phyloP scores from a whole-genome alignment of 2,329 filamentous ascomycete species.

The Penicillium brevicompactum region DNA sequence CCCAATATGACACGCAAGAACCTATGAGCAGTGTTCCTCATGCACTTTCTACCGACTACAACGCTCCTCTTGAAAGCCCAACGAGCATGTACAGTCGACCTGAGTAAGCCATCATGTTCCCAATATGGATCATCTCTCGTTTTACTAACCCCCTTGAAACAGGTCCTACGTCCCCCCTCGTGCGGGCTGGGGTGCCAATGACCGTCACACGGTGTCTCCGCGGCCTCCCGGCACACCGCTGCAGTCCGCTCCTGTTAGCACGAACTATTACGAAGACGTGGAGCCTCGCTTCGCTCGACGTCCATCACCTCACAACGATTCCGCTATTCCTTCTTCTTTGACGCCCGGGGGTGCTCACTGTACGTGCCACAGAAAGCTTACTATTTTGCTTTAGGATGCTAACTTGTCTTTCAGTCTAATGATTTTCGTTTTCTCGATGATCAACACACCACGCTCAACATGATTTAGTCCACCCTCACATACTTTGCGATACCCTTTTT shows the following conservation, averaged over 20 bases:
- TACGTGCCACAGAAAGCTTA: slow-evolving; percentile 41
- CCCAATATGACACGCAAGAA: slow-evolving; percentile 27
- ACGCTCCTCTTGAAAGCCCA: slow-evolving; percentile 57
- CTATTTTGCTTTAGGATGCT: slow-evolving; percentile 65
- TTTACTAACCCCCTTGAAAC: slow-evolving; percentile 18
- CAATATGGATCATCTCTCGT: background rate
- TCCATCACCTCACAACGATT: slow-evolving; percentile 30
- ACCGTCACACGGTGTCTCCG: slow-evolving; percentile 18
- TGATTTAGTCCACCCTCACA: slow-evolving; percentile 8
- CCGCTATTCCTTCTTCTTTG: slow-evolving; percentile 37
- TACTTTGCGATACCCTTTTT: slow-evolving; percentile 24
- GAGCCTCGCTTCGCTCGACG: slow-evolving; percentile 75
- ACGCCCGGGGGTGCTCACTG: slow-evolving; percentile 40
- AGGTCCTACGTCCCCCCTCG: slow-evolving; percentile 51
- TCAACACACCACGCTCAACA: slow-evolving; percentile 3
- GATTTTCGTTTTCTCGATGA: slow-evolving; percentile 49
- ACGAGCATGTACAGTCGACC: slow-evolving; percentile 72
- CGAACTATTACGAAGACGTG: slow-evolving; percentile 86
- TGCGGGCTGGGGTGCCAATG: slow-evolving; percentile 36
- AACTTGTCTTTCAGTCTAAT: slow-evolving; percentile 74
- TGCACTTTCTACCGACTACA: slow-evolving; percentile 27
- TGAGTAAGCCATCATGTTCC: slow-evolving; percentile 60
- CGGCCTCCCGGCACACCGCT: slow-evolving; percentile 12
- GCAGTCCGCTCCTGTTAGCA: slow-evolving; percentile 1
- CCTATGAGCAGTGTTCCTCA: slow-evolving; percentile 25